A percentile compares a stretch with the other conserved stretches of the same genome.
These are phyloP conservation scores for Fraxinus excelsior DNA, from an alignment of 257 asterid genomes.

Conservation along the genomic window DNA sequence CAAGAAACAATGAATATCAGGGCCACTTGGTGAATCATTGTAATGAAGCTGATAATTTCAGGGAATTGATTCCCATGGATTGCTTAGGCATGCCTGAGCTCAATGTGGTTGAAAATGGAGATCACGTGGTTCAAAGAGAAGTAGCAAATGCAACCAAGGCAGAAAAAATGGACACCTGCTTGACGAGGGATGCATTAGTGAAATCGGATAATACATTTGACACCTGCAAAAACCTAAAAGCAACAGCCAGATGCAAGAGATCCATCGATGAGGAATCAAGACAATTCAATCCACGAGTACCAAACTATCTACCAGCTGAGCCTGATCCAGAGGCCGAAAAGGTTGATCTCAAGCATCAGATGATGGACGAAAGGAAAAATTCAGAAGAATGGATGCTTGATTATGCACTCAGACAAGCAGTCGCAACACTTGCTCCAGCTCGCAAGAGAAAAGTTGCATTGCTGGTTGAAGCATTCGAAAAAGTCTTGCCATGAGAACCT, in stretches of 20 bases:
- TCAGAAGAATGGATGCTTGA: constrained; percentile 94
- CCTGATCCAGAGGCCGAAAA: constrained; percentile 65
- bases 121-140: not conserved
- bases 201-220: not conserved
- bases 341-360: constrained; percentile 81
- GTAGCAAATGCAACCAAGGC: constrained; percentile 4
- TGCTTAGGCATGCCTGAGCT: not conserved
- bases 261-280: constrained; percentile 36
- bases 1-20: not conserved
- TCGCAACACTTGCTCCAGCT: constrained; percentile 67
- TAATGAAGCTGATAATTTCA: constrained; percentile 2
- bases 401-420: constrained; percentile 72
- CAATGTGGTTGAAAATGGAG: not conserved
- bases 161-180: constrained; percentile 23
- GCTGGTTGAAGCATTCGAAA: constrained; percentile 86
- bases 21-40: constrained; percentile 10
- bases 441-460: constrained; percentile 76
- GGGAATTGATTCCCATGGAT: constrained; percentile 5
- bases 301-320: constrained; percentile 67
- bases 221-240: constrained; percentile 19
- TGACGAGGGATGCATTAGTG: constrained; percentile 1
- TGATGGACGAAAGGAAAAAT: constrained; percentile 61
- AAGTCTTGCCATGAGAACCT: too few relatives aligned
- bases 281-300: constrained; percentile 69
- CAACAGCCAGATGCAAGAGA: constrained; percentile 38